A percentile compares a stretch with the other conserved stretches of the same genome.
Evolutionary conservation across 2,329 filamentous ascomycete genomes (phyloP).

Genomic region (Myriangium duriaei): DNA sequence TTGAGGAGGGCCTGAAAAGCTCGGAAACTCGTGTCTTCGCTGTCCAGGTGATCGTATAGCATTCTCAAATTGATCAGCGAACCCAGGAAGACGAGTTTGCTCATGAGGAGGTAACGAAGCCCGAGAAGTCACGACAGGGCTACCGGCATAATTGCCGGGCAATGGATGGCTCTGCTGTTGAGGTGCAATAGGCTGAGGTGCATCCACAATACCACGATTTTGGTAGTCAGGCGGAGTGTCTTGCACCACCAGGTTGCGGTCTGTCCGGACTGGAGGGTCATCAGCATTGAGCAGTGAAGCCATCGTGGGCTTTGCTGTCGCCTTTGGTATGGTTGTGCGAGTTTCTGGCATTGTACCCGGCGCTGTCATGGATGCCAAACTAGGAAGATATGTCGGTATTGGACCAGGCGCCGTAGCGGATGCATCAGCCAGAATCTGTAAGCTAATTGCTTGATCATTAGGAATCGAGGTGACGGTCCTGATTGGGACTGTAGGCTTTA

Average conservation of each 20-base stretch:
- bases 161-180: too few species aligned
- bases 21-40: not conserved
- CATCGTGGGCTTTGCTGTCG: constrained; percentile 2
- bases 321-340: constrained; percentile 9
- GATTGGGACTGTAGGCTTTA: constrained; percentile 10
- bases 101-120: not conserved
- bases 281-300: constrained; percentile 7
- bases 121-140: too few species aligned
- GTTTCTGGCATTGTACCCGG: constrained; percentile 1
- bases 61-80: not conserved
- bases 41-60: not conserved
- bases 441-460: constrained; percentile 30
- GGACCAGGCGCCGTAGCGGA: constrained; percentile 16
- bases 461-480: constrained; percentile 19
- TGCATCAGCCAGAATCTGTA: constrained; percentile 27
- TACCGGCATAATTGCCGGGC: too few species aligned
- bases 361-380: constrained; percentile 1
- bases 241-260: too few species aligned
- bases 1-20: not conserved
- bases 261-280: too few species aligned
- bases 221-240: too few species aligned
- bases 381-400: not conserved
- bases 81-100: not conserved
- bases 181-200: too few species aligned
- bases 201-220: too few species aligned